These are phyloP conservation scores for Aspergillus proliferans DNA, from an alignment of 2,329 filamentous ascomycete genomes.

Conservation along the genomic window DNA sequence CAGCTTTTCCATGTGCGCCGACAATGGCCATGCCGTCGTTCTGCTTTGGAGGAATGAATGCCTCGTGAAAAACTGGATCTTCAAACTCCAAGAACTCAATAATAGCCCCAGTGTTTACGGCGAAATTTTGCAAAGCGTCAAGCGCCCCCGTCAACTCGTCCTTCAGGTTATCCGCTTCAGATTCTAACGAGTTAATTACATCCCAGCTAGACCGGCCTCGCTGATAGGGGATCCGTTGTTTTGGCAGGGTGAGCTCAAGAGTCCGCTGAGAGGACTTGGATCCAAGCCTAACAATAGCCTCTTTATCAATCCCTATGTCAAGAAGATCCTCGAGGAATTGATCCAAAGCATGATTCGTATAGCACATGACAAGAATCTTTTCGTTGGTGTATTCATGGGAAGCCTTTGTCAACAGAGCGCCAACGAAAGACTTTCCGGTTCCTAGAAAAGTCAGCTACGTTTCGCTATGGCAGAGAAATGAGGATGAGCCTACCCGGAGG, in stretches of 20 bases:
- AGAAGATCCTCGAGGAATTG: conserved; percentile 61
- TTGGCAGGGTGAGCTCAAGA: conserved; percentile 41
- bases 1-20: conserved; percentile 39
- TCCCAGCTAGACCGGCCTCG: conserved; percentile 30
- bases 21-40: conserved; percentile 44
- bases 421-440: conserved; percentile 71
- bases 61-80: conserved; percentile 49
- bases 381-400: conserved; percentile 47
- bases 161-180: conserved; percentile 26
- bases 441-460: conserved; percentile 37
- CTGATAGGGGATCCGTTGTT: conserved; percentile 32
- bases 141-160: conserved; percentile 13
- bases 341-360: conserved; percentile 62
- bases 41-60: conserved; percentile 47
- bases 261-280: conserved; percentile 52
- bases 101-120: conserved; percentile 16
- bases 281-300: conserved; percentile 57
- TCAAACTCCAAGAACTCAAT: conserved; percentile 51
- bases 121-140: conserved; percentile 11
- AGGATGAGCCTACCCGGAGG: conserved; percentile 54
- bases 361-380: conserved; percentile 59
- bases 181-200: conserved; percentile 40
- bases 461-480: background rate
- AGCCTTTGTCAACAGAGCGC: conserved; percentile 55
- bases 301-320: conserved; percentile 48